A percentile compares a stretch with the other conserved stretches of the same genome.
These are phyloP conservation scores for Syzygium aromaticum DNA, from an alignment of 345 rosid genomes.

Conservation along the genomic window DNA sequence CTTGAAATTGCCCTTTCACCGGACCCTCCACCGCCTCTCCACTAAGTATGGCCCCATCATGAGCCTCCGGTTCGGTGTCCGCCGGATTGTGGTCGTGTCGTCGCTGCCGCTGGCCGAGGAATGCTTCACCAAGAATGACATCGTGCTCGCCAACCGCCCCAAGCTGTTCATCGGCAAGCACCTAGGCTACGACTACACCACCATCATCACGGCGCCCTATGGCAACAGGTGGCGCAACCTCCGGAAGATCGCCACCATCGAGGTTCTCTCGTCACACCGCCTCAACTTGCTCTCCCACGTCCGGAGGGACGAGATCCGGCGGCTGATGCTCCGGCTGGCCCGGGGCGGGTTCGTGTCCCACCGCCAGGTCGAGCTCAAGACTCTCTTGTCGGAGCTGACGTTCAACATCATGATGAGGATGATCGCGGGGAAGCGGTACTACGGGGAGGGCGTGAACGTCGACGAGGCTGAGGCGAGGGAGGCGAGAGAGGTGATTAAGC, in stretches of 20 bases:
- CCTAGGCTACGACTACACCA: slow-evolving; percentile 29
- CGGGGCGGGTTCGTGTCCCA: slow-evolving; percentile 7
- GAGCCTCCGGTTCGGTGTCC: slow-evolving; percentile 19
- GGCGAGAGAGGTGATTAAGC: slow-evolving; percentile 12
- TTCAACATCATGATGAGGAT: slow-evolving; percentile 17
- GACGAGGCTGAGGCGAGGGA: slow-evolving; percentile 5
- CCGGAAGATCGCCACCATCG: slow-evolving; percentile 29
- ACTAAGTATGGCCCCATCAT: slow-evolving; percentile 29
- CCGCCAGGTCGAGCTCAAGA: slow-evolving; percentile 27
- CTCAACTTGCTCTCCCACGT: slow-evolving; percentile 16
- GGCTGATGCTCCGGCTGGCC: slow-evolving; percentile 25
- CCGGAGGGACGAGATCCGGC: slow-evolving; percentile 36
- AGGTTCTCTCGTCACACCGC: slow-evolving; percentile 45
- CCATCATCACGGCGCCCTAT: slow-evolving; percentile 15
- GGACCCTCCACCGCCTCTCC: slow-evolving; percentile 17
- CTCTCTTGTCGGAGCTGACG: slow-evolving; percentile 24
- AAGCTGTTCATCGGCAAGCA: slow-evolving; percentile 20
- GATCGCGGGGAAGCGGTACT: slow-evolving; percentile 46
- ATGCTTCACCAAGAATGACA: slow-evolving; percentile 45
- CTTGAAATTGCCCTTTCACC: slow-evolving; percentile 7
- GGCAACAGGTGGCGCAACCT: slow-evolving; percentile 66
- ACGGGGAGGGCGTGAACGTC: background rate
- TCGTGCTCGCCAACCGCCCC: slow-evolving; percentile 35
- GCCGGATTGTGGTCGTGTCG: slow-evolving; percentile 18
- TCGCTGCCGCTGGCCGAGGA: slow-evolving; percentile 33